Evolutionary conservation across 306 rosid genomes (phyloP), one percentile per base, ranked within the genome.

Genomic region (Calophaca sinica): DNA sequence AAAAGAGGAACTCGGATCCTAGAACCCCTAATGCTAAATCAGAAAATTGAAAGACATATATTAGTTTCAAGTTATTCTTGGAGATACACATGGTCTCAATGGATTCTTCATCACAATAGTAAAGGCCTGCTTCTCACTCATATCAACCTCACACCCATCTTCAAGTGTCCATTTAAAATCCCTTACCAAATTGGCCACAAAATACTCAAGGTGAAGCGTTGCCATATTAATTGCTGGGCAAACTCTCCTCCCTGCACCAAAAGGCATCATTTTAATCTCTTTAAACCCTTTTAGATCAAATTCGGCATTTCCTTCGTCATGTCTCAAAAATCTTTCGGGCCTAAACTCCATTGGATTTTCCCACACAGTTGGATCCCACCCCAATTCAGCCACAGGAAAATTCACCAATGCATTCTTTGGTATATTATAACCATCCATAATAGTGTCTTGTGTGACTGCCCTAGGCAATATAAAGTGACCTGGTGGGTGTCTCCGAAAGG

Each of bases 211-310:
- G 62, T 85, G 89, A 83, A 87, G 86, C 3, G 49, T 2, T 5
- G 89, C 84, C 82, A 85, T 48, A 31, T 53, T 68, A 38, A 83
- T 80, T 9, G 86, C 89, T 0, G 89, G 91, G 12, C 91, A 87
- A 9, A 87, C 77, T 41, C 91, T 88, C 73, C 81, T 85, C 1
- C 91, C 91, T 1, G 86, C 89, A 32, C 91, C 89, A 75, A 87
- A 87, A 28, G 91, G 91, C 87, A 87, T 83, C 91, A 87, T 87
- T 61, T 83, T 87, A 61, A 87, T 85, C 79, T 78, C 89, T 2
- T 13, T 26, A 41, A 62, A 12, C 20, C 89, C 89, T 81, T 81
- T 87, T 38, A 87, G 2, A 69, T 87, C 91, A 85, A 85, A 85
- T 6, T 45, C 53, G 45, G 6, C 46, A 12, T 50, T 77, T 14